A percentile compares a stretch with the other conserved stretches of the same genome.
phyloP scores from a whole-genome alignment of 1,139 yeast species.

The Scheffersomyces titani region DNA sequence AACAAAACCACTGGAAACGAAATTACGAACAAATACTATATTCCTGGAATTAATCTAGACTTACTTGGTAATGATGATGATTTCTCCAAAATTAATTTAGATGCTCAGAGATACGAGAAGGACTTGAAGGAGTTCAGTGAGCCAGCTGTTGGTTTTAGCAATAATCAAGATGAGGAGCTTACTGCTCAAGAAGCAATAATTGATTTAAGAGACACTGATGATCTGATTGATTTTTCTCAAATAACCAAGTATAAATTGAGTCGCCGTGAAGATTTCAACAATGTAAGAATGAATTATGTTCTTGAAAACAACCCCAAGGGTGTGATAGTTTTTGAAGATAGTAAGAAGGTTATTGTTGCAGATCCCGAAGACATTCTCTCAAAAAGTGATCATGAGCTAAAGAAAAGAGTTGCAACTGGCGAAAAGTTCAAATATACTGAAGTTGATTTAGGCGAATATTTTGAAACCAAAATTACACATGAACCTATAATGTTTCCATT shows the following conservation, averaged over 20 bases:
- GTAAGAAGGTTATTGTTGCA: slow-evolving; percentile 21
- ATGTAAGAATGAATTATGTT: slow-evolving; percentile 10
- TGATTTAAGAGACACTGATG: background rate
- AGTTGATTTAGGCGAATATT: slow-evolving; percentile 5
- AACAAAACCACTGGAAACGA: background rate
- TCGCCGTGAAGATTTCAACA: slow-evolving; percentile 5
- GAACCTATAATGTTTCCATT: slow-evolving; percentile 19
- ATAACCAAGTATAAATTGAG: background rate
- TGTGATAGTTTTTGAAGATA: slow-evolving; percentile 19
- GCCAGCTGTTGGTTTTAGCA: too few species aligned
- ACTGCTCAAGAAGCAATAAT: background rate
- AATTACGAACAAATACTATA: background rate
- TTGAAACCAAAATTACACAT: background rate
- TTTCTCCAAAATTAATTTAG: background rate
- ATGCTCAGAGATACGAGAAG: background rate
- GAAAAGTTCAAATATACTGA: slow-evolving; percentile 9
- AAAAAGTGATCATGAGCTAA: background rate
- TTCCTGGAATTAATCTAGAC: background rate
- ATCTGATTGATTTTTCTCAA: background rate
- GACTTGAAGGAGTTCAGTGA: background rate
- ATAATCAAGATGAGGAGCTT: background rate
- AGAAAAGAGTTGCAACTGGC: slow-evolving; percentile 2
- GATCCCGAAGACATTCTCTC: slow-evolving; percentile 8
- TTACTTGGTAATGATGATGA: background rate
- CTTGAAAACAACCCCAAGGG: slow-evolving; percentile 13